Evolutionary conservation across 1,284 basidiomycete species (phyloP).

Genomic region (Hymenochaete sp.): DNA sequence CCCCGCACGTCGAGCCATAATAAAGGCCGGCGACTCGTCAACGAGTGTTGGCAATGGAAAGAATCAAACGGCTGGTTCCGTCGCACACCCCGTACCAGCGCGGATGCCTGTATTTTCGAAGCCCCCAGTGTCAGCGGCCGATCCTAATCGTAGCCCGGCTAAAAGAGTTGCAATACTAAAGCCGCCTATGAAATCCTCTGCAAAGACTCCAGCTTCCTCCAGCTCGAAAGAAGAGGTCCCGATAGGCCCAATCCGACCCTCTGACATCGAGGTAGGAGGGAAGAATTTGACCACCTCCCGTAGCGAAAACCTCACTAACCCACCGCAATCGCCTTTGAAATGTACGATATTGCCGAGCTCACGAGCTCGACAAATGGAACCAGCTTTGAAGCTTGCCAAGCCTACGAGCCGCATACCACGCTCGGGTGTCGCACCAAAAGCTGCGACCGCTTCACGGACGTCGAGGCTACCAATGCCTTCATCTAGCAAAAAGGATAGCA

Average conservation of each 20-base stretch:
- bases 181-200: too few species aligned
- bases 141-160: conserved; percentile 14
- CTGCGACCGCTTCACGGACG: conserved; percentile 45
- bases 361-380: too few species aligned
- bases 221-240: too few species aligned
- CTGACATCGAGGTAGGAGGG: too few species aligned
- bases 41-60: conserved; percentile 19
- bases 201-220: not conserved
- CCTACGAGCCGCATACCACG: conserved; percentile 56
- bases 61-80: conserved; percentile 17
- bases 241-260: too few species aligned
- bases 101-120: conserved; percentile 14
- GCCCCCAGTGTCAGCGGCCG: conserved; percentile 6
- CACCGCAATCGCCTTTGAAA: too few species aligned
- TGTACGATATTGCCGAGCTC: too few species aligned
- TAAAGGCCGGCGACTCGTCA: conserved; percentile 6
- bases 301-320: too few species aligned
- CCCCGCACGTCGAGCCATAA: conserved; percentile 17
- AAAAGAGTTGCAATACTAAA: too few species aligned
- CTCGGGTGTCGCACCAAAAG: conserved; percentile 32
- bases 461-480: conserved; percentile 30
- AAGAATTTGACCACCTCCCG: too few species aligned
- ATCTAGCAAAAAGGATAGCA: conserved; percentile 8
- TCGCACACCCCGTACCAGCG: conserved; percentile 7
- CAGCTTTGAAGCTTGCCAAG: conserved; percentile 15